Base-by-base conservation (phyloP, 495 filamentous ascomycete species). In the Aspergillus asperescens region DNA sequence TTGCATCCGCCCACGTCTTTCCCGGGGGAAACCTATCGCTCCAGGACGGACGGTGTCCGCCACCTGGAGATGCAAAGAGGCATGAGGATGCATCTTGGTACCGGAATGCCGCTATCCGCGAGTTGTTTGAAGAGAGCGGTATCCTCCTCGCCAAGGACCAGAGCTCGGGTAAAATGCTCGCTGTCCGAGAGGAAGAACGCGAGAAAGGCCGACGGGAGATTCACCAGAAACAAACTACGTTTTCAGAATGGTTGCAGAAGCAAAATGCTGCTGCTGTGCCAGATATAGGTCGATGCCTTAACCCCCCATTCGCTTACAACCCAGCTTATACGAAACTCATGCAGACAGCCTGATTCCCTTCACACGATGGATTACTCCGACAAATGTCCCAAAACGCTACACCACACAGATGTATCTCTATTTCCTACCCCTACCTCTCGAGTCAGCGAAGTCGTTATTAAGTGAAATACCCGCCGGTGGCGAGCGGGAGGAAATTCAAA, bases 401-500 rank as follows among this genome's bases (percentile, higher is more conserved):
- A 86, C 86, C 1, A 96, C 90, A 7, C 90, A 95, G 63, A 96
- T 98, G 90, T 98, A 97, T 63, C 61, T 98, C 7, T 93, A 95
- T 66, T 86, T 95, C 70, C 76, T 96, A n/a, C 90, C 93, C 0
- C 70, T 90, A 0, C 70, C 74, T 4, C 58, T 75, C 1, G 69
- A 76, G 10, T 65, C 69, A 18, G 59, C 70, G 49, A 66, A 70
- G 20, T 44, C 57, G 1, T 34, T 69, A 8, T 61, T 69, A 10
- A 41, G 60, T 10, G 63, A 65, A 24, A 57, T 68, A 13, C 67
- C 67, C 6, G 43, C 60, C 12, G 66, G 72, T 41, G 70, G 68
- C 7, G 63, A 70, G 45, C 52, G 62, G 4, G 64, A 72, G 51
- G 63, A 75, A 47, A 62, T 71, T 7, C 69, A 77, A 7, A 69